Base-by-base conservation (phyloP, 306 rosid species). In the Macrotyloma uniflorum region DNA sequence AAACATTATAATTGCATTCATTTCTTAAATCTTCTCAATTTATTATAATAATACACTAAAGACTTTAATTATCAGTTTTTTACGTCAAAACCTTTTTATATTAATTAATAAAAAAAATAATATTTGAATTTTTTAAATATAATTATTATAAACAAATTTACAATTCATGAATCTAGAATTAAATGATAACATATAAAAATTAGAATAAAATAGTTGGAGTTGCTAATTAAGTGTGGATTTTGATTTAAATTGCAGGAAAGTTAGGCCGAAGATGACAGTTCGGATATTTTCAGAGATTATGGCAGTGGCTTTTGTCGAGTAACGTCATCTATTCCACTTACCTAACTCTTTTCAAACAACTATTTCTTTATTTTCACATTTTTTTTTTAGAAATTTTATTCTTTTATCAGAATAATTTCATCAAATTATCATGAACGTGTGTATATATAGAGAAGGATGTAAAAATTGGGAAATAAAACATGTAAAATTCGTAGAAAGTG, bases 261-360 rank as follows among this genome's bases (percentile, higher is more conserved):
- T 88, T 32, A 86, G 98, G 78, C 98, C 97, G 1, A 94, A 89
- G 90, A 87, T 94, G 77, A 94, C 98, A 20, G 36, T 76, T 6
- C 81, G 87, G 23, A 85, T 90, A 40, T 90, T 91, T 74, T 35
- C 86, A 45, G 85, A 89, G 74, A 75, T 94, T 20, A 47, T 91
- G 57, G 90, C 83, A 45, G 83, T 94, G 4, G 97, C 88, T 43
- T 90, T 94, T 81, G 88, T 94, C 16, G 98, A 90, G 98, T 93
- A 70, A 83, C 32, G 33, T 22, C 33, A 1, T 38, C 32, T 13
- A 4, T 11, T 38, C 33, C 33, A 38, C n/a, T n/a, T 18, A 35
- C 15, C 8, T 18, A 35, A 6, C 8, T 35, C 1, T 11, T 18
- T 64, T 1, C 10, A 8, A 35, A 64, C 10, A n/a, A 62, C 36